phyloP scores from a whole-genome alignment of 176 grass and related monocot genomes.

The Carex littledalei region DNA sequence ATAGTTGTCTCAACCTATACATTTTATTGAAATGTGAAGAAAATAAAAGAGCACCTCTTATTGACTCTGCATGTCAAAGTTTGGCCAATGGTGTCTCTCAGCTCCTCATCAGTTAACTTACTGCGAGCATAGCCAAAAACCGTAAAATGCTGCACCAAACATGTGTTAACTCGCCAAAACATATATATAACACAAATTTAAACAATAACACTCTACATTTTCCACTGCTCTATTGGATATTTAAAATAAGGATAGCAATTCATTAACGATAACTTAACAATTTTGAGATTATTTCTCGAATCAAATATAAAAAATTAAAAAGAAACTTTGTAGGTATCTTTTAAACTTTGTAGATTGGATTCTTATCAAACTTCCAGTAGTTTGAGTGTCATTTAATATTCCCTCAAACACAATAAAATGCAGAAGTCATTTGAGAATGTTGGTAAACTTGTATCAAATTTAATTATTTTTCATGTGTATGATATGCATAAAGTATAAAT shows the following conservation, averaged over 20 bases:
- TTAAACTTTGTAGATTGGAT: neutral
- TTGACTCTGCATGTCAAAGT: constrained; percentile 89
- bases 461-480: neutral
- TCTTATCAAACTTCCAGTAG: neutral
- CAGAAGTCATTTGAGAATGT: neutral
- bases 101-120: constrained; percentile 78
- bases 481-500: neutral
- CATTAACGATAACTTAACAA: neutral
- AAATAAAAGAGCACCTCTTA: constrained; percentile 38
- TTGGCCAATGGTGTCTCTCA: constrained; percentile 69
- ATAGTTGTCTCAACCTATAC: neutral
- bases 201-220: neutral
- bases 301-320: neutral
- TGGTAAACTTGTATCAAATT: neutral
- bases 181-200: constrained; percentile 11
- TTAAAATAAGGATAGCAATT: neutral
- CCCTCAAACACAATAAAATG: neutral
- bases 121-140: constrained; percentile 89
- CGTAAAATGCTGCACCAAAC: constrained; percentile 78
- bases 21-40: neutral
- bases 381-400: neutral
- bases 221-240: neutral
- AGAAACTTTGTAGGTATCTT: neutral
- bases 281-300: neutral
- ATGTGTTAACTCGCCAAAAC: constrained; percentile 27